Percentiles rank a stretch among this genome's conserved stretches.
phyloP scores from a whole-genome alignment of 257 asterid species.

The Nicotiana paniculata region DNA sequence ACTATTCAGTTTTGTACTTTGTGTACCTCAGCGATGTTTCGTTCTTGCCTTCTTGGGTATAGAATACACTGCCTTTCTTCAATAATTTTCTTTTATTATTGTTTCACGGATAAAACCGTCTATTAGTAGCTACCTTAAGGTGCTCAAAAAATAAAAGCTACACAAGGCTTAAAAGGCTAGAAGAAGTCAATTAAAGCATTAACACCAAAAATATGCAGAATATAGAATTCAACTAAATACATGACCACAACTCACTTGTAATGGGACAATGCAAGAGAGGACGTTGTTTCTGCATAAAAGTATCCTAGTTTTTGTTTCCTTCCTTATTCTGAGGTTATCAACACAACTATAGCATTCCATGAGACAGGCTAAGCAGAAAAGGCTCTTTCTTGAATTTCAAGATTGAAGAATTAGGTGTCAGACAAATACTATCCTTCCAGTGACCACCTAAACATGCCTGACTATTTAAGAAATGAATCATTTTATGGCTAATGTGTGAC shows the following conservation, averaged over 20 bases:
- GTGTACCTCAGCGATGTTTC: neutral
- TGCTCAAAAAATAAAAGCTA: neutral
- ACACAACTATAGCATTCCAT: neutral
- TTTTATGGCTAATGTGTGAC: neutral
- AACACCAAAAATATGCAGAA: neutral
- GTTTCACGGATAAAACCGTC: neutral
- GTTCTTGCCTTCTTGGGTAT: neutral
- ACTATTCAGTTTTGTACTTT: neutral
- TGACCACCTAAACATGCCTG: neutral
- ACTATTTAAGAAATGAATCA: neutral
- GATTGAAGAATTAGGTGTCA: neutral
- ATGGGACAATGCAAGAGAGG: conserved; percentile 8
- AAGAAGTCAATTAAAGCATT: neutral
- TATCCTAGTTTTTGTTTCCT: neutral
- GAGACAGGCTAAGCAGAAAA: neutral
- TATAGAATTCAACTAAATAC: neutral
- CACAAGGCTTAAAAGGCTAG: neutral
- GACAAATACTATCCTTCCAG: neutral
- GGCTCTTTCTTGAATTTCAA: neutral
- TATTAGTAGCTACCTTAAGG: neutral
- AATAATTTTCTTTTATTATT: neutral
- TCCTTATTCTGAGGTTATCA: neutral
- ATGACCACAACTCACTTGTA: neutral
- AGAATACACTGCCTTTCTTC: neutral
- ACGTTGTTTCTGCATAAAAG: neutral